These are phyloP conservation scores for Thermomucor indicae-seudaticae DNA, from an alignment of 371 early-diverging fungal genomes.

Conservation along the genomic window DNA sequence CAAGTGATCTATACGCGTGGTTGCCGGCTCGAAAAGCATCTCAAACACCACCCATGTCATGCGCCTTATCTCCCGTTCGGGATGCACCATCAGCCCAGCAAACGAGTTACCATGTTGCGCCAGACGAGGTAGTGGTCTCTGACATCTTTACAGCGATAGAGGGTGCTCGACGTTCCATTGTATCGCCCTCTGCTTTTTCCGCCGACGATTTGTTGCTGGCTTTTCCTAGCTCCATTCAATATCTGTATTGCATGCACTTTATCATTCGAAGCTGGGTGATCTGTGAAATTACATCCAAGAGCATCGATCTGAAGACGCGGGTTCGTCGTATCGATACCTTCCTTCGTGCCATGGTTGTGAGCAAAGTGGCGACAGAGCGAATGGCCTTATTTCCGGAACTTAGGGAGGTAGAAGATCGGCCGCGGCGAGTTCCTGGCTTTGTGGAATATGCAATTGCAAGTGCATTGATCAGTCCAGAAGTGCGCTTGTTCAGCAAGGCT, in stretches of 20 bases:
- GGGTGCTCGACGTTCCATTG: conserved; percentile 38
- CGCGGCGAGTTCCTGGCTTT: conserved; percentile 65
- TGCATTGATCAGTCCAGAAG: conserved; percentile 78
- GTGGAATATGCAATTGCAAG: conserved; percentile 74
- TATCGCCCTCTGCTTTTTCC: conserved; percentile 32
- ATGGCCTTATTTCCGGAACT: conserved; percentile 33
- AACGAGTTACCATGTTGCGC: conserved; percentile 18
- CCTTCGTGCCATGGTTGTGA: conserved; percentile 52
- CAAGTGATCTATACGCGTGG: conserved; percentile 70
- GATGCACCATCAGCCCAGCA: conserved; percentile 26
- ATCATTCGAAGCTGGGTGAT: conserved; percentile 74
- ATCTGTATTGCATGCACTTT: conserved; percentile 66
- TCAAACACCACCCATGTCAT: conserved; percentile 29
- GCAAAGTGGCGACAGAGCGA: conserved; percentile 40
- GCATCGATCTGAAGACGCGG: conserved; percentile 48
- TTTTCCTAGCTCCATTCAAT: conserved; percentile 69
- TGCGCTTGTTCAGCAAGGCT: conserved; percentile 60
- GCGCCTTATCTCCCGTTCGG: conserved; percentile 27
- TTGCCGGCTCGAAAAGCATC: conserved; percentile 56
- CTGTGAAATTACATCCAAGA: conserved; percentile 50
- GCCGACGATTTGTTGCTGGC: conserved; percentile 50
- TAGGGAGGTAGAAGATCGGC: conserved; percentile 13
- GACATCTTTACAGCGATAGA: conserved; percentile 67
- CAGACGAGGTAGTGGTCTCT: conserved; percentile 57
- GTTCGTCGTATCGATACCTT: conserved; percentile 61